Evolutionary conservation across 495 filamentous ascomycete species (phyloP).

Genomic region (Lepidopterella palustris): DNA sequence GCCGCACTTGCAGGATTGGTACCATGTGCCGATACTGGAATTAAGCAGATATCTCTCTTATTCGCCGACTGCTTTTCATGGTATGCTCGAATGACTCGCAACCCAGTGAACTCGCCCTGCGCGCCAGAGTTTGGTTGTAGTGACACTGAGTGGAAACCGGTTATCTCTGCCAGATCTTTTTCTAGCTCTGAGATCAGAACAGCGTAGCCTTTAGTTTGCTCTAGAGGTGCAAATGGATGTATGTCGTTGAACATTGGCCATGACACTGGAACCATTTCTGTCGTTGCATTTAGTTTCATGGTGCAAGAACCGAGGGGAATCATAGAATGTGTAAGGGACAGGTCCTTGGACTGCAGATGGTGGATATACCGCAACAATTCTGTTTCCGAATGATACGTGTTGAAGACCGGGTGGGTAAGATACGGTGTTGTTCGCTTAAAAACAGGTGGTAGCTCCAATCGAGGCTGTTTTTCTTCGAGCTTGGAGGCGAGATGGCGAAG

Average conservation of each 20-base stretch:
- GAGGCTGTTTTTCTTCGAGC: not conserved
- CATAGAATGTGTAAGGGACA: conserved; percentile 96
- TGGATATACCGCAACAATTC: conserved; percentile 93
- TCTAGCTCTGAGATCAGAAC: conserved; percentile 66
- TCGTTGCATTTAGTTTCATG: conserved; percentile 97
- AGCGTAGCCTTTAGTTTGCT: conserved; percentile 61
- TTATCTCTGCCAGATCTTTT: conserved; percentile 73
- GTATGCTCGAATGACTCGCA: conserved; percentile 88
- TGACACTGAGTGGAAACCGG: conserved; percentile 83
- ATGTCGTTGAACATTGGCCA: conserved; percentile 79
- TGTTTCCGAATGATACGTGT: conserved; percentile 93
- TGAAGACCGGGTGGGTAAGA: conserved; percentile 92
- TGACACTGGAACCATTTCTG: conserved; percentile 87
- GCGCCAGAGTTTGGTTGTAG: conserved; percentile 96
- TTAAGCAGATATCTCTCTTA: conserved; percentile 89
- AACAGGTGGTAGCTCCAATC: conserved; percentile 44
- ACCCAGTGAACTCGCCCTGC: conserved; percentile 91
- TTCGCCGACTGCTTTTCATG: conserved; percentile 56
- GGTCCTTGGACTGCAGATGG: conserved; percentile 90
- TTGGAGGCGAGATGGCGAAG: too few relatives aligned
- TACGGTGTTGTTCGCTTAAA: conserved; percentile 70
- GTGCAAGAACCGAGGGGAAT: conserved; percentile 98
- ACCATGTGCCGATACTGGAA: conserved; percentile 93
- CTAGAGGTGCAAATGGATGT: conserved; percentile 69
- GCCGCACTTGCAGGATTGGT: conserved; percentile 95